phyloP scores from a whole-genome alignment of 2,329 filamentous ascomycete genomes.

The Alternaria consortialis region DNA sequence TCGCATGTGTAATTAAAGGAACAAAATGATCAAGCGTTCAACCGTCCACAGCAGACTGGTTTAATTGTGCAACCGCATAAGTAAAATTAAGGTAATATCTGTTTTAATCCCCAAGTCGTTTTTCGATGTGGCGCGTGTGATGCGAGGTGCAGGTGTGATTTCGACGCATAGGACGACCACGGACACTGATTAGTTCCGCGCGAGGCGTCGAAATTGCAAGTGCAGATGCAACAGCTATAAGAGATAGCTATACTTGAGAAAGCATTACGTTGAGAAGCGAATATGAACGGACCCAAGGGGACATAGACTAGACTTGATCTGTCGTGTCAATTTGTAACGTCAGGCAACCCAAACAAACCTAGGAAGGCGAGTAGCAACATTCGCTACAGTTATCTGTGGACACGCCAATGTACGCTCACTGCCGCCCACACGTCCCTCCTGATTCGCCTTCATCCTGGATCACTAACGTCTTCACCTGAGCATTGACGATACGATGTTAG shows the following conservation, averaged over 20 bases:
- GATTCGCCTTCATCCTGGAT: too few relatives aligned
- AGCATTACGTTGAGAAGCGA: background rate
- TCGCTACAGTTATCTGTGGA: background rate
- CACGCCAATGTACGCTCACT: background rate
- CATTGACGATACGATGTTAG: too few relatives aligned
- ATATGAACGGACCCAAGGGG: background rate
- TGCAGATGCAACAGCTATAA: background rate
- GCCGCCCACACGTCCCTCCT: background rate
- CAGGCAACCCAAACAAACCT: background rate
- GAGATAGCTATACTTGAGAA: background rate
- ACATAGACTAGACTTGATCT: background rate
- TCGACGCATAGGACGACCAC: background rate
- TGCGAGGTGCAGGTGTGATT: background rate
- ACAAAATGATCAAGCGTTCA: background rate
- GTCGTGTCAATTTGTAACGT: background rate
- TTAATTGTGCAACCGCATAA: background rate
- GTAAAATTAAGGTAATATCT: background rate
- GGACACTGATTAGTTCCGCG: background rate
- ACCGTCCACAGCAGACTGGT: background rate
- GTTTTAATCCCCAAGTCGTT: background rate
- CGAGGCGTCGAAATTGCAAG: background rate
- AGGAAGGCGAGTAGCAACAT: background rate
- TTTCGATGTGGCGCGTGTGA: background rate
- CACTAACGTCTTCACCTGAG: too few relatives aligned
- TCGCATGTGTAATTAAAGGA: too few relatives aligned